Base-by-base conservation (phyloP, 495 filamentous ascomycete species). In the Penicillium cosmopolitanum region DNA sequence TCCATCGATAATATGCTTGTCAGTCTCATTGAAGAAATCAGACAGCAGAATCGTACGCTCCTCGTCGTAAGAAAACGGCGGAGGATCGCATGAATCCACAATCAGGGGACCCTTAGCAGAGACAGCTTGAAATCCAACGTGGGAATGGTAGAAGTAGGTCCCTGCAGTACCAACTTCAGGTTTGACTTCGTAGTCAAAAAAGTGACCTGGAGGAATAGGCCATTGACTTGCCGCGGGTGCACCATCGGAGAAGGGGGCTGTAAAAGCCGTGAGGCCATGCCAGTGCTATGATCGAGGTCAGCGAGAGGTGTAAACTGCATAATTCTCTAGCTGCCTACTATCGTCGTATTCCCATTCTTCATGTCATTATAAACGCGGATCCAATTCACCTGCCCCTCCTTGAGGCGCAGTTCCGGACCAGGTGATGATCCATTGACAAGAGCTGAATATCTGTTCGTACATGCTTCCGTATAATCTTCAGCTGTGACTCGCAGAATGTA, bases 301-400 rank as follows among this genome's bases (percentile, higher is more conserved):
- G 40, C 59, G 71, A 21, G 70, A 51, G 15, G 58, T 67, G 58
- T 67, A 72, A 50, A 52, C 10, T 12, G 19, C 11, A 11, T 43
- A 3, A n/a, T 13, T 16, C 18, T 34, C 15, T 15, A 4, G 11
- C 36, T 44, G 28, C 53, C 19, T 75, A 82, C 84, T 72, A 86
- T 82, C 40, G 82, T 85, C 7, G 83, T 57, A 55, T 87, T 86
- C 5, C 71, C 62, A 55, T 81, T 69, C 5, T 56, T 7, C 68
- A 87, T 80, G 60, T 85, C 77, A 71, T 87, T 87, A 66, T 85
- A 85, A 5, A 85, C 83, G 46, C 84, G 68, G 61, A 86, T 79
- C 83, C 83, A 87, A 43, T 71, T 80, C 18, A 76, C 78, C 40
- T 78, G 33, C 3, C 79, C 81, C 46, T 83, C 78, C 28, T 68